Evolutionary conservation across 176 grass and related monocot genomes (phyloP).

Genomic region (Canna indica): DNA sequence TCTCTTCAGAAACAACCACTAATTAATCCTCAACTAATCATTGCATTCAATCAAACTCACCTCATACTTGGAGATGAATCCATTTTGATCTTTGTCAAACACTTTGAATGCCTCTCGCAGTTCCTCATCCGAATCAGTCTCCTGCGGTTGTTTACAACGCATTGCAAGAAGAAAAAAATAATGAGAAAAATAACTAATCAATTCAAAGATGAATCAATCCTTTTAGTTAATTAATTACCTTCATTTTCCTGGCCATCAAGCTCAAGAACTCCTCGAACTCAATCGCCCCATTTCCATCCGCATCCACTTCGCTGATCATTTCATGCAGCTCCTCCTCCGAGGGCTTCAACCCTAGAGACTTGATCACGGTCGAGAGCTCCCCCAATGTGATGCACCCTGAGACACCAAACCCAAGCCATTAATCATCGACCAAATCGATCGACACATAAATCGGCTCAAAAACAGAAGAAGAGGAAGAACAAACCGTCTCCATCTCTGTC

Average conservation of each 20-base stretch:
- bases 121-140: conserved; percentile 52
- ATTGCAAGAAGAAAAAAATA: not conserved
- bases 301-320: conserved; percentile 77
- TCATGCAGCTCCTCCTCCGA: conserved; percentile 47
- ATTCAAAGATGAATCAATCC: not conserved
- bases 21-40: not conserved
- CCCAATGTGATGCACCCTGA: conserved; percentile 60
- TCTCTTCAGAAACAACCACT: not conserved
- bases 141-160: no score
- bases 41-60: conserved; percentile 5
- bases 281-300: conserved; percentile 73
- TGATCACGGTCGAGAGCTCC: conserved; percentile 62
- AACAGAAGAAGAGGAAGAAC: not conserved
- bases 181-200: not conserved
- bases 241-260: conserved; percentile 48
- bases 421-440: not conserved
- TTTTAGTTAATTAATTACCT: conserved; percentile 10
- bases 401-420: not conserved
- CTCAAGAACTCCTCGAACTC: conserved; percentile 64
- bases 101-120: conserved; percentile 82
- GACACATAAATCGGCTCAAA: not conserved
- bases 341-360: conserved; percentile 52
- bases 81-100: conserved; percentile 90
- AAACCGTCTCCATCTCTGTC: conserved; percentile 12
- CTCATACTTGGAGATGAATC: conserved; percentile 60